A percentile compares a stretch with the other conserved stretches of the same genome.
Evolutionary conservation across 2,329 filamentous ascomycete genomes (phyloP).

Genomic region (Talaromyces sp.): DNA sequence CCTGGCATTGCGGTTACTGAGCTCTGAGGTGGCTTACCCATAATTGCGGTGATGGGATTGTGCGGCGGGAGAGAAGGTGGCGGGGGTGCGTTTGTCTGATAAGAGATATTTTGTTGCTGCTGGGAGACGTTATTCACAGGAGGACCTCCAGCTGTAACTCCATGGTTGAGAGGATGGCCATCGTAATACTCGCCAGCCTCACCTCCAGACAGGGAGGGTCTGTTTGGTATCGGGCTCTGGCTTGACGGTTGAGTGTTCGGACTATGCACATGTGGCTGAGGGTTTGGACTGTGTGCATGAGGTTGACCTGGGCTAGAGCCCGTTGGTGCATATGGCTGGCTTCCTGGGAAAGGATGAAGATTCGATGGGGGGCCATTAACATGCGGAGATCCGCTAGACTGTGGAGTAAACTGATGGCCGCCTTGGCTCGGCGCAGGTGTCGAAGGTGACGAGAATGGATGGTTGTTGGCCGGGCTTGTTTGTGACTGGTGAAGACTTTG

Average conservation of each 20-base stretch:
- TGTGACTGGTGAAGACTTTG: not conserved
- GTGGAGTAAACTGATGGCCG: conserved; percentile 1
- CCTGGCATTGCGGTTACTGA: not conserved
- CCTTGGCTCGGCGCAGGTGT: not conserved
- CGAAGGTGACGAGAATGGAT: not conserved
- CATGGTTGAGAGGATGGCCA: not conserved
- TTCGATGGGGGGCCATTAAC: not conserved
- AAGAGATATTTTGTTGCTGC: not conserved
- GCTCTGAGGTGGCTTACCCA: not conserved
- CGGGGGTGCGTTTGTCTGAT: not conserved
- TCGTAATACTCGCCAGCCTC: conserved; percentile 9
- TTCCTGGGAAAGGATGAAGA: not conserved
- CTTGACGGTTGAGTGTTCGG: not conserved
- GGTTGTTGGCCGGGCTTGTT: not conserved
- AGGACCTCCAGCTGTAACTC: not conserved
- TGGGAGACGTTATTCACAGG: not conserved
- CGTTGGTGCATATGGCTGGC: not conserved
- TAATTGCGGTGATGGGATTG: not conserved
- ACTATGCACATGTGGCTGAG: not conserved
- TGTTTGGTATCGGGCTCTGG: not conserved
- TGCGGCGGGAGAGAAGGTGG: conserved; percentile 1
- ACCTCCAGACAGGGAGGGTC: not conserved
- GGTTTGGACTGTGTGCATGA: not conserved
- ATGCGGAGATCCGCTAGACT: not conserved
- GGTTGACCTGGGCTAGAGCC: not conserved